A percentile compares a stretch with the other conserved stretches of the same genome.
Evolutionary conservation across 768 basidiomycete genomes (phyloP).

Genomic region (Termitomyces bulborhizus): DNA sequence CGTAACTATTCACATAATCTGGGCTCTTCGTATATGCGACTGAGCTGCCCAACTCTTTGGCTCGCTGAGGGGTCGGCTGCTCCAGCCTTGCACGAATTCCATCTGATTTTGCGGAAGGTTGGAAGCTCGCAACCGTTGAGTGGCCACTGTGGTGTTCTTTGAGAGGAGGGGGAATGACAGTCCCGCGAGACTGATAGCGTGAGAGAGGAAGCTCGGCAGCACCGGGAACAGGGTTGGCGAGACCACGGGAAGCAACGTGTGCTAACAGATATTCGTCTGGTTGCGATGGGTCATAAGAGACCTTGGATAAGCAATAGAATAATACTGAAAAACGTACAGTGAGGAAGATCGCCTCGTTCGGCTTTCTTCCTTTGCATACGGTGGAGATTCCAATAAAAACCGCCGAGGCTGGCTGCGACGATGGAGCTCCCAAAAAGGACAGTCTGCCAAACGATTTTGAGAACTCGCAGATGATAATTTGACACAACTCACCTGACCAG

Average conservation of each 20-base stretch:
- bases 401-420: constrained; percentile 20
- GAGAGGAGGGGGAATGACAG: constrained; percentile 10
- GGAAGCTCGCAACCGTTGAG: constrained; percentile 19
- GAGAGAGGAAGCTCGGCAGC: constrained; percentile 9
- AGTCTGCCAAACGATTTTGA: constrained; percentile 10
- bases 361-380: constrained; percentile 22
- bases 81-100: constrained; percentile 12
- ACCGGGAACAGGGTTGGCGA: constrained; percentile 7
- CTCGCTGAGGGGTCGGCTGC: constrained; percentile 26
- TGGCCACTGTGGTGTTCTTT: constrained; percentile 23
- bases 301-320: background rate
- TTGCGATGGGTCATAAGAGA: background rate
- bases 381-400: constrained; percentile 24
- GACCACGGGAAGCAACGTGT: constrained; percentile 12
- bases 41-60: constrained; percentile 16
- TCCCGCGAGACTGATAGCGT: constrained; percentile 10
- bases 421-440: constrained; percentile 22
- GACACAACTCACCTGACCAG: constrained; percentile 5
- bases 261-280: constrained; percentile 28
- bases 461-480: background rate
- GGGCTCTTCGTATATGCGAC: constrained; percentile 28
- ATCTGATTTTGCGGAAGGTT: constrained; percentile 14
- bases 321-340: constrained; percentile 17
- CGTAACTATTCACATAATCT: constrained; percentile 26
- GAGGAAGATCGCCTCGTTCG: constrained; percentile 21